Conservation (phyloP, 176 grass and related monocot genomes). For the Elymus sibiricus region DNA sequence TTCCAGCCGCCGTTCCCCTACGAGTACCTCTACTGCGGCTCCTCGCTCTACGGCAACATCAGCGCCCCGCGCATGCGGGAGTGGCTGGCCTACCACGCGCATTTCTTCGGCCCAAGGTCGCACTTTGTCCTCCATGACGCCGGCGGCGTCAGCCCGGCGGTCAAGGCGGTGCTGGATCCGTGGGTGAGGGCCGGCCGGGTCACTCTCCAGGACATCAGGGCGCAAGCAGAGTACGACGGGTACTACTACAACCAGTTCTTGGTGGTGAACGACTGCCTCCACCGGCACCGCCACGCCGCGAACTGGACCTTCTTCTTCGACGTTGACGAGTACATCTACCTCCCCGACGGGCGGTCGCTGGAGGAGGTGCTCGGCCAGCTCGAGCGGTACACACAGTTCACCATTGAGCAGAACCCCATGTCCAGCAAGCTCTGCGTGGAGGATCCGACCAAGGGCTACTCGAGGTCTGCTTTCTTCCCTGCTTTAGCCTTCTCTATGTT, state of each 20-base stretch:
- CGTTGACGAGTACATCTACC: constrained; percentile 78
- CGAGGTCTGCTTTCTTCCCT: constrained; percentile 46
- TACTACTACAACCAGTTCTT: constrained; percentile 95
- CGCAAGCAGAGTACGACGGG: constrained; percentile 71
- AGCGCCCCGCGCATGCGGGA: constrained; percentile 58
- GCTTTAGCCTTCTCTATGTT: not conserved
- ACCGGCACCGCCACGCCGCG: constrained; percentile 63
- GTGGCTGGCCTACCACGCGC: constrained; percentile 85
- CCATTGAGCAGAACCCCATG: constrained; percentile 93
- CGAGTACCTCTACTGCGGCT: constrained; percentile 92
- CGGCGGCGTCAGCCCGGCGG: constrained; percentile 57
- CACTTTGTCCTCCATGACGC: constrained; percentile 89
- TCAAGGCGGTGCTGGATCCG: constrained; percentile 64
- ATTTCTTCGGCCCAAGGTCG: constrained; percentile 57
- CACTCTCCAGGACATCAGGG: constrained; percentile 66
- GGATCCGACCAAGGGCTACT: constrained; percentile 45
- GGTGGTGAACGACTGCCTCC: constrained; percentile 89
- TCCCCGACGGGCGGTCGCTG: constrained; percentile 41
- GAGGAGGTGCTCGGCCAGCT: constrained; percentile 46
- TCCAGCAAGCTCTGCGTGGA: constrained; percentile 68
- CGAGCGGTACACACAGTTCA: constrained; percentile 70
- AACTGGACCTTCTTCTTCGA: constrained; percentile 99
- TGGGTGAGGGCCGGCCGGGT: constrained; percentile 61
- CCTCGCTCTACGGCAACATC: constrained; percentile 78
- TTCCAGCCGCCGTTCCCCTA: constrained; percentile 53